Evolutionary conservation across 2,329 filamentous ascomycete species (phyloP), one percentile per base, ranked within the genome.

Genomic region (Fusarium verticillioides): DNA sequence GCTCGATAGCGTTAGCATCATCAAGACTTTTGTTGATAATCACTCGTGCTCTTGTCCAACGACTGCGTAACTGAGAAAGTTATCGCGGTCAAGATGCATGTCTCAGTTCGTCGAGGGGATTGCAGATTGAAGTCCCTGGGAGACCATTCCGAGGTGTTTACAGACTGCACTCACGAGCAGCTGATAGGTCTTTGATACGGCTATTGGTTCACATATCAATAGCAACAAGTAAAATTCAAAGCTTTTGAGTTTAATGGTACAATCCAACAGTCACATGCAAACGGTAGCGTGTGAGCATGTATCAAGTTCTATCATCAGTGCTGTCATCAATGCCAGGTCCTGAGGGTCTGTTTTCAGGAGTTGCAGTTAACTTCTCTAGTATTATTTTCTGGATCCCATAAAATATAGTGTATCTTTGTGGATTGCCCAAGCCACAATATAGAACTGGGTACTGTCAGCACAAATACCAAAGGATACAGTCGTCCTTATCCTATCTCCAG

Each of bases 1-100:
- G n/a, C 49, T 52, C 6, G 9, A 52, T 52, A 15, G 7, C 32
- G 32, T 36, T 52, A 52, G 49, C 7, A 36, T 26, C 12, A 52
- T 11, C 9, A 26, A 21, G 12, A 15, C 9, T 52, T 23, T 52
- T 36, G n/a, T 52, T 52, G n/a, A 3, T 9, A 15, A 26, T 19
- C 40, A 3, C 0, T 0, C 9, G 19, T 52, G 5, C 12, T 36
- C 16, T 21, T 15, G 7, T 26, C 32, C 4, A 36, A 36, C 18
- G 2, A 21, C 32, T 21, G 7, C 8, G 1, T 16, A 9, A 26
- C 6, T 19, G 6, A 15, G n/a, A 21, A 4, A 0, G 18, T 13
- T 52, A 11, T 36, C 7, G 7, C 12, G 5, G n/a, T 21, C 2
- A 36, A 21, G 9, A 36, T 26, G 11, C 4, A 26, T 21, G n/a